A percentile compares a stretch with the other conserved stretches of the same genome.
Evolutionary conservation across 192 early-diverging fungal genomes (phyloP).

Genomic region (Coemansia sp.): DNA sequence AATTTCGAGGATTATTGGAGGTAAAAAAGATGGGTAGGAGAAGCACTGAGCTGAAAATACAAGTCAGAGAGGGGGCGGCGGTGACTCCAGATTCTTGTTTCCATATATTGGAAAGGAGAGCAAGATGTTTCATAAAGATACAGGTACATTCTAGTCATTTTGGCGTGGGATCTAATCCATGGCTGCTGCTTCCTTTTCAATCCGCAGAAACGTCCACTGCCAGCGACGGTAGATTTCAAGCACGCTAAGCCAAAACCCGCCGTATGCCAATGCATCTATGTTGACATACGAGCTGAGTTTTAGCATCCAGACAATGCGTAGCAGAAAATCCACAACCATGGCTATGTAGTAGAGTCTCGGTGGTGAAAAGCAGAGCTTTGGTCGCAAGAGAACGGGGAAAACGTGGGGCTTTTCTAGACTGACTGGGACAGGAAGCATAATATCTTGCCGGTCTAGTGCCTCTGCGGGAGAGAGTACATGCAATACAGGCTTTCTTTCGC

Average conservation of each 20-base stretch:
- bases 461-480: slow-evolving; percentile 20
- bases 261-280: slow-evolving; percentile 65
- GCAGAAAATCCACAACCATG: slow-evolving; percentile 73
- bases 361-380: slow-evolving; percentile 64
- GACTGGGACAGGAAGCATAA: not conserved
- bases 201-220: slow-evolving; percentile 92
- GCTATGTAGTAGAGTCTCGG: slow-evolving; percentile 74
- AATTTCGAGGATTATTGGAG: too few species aligned
- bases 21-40: too few species aligned
- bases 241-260: slow-evolving; percentile 75
- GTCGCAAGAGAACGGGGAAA: slow-evolving; percentile 59
- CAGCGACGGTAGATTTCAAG: slow-evolving; percentile 85
- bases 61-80: too few species aligned
- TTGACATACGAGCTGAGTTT: slow-evolving; percentile 66
- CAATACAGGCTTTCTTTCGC: not conserved
- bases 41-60: too few species aligned
- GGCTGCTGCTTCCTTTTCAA: slow-evolving; percentile 63
- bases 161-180: not conserved
- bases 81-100: too few species aligned
- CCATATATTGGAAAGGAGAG: too few species aligned
- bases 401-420: not conserved
- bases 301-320: slow-evolving; percentile 85
- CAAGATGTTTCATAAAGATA: too few species aligned
- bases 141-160: too few species aligned
- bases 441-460: slow-evolving; percentile 6